Evolutionary conservation across 1,139 yeast species (phyloP), one percentile per base, ranked within the genome.

Genomic region (Magnusiomyces magnusii): DNA sequence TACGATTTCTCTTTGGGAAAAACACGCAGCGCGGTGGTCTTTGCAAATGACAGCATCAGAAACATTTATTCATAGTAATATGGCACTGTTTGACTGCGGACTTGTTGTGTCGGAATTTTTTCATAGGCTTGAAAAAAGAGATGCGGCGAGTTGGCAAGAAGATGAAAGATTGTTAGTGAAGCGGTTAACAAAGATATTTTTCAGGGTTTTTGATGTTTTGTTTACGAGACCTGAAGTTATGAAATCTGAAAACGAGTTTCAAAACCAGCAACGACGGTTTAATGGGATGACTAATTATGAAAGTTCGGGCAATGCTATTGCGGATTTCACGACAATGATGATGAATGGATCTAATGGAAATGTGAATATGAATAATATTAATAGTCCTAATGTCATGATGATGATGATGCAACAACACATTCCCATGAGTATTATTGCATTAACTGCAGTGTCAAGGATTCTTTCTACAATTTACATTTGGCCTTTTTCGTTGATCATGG

Each of bases 1-100:
- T 58, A 71, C 75, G 1, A 68, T 73, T 34, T 72, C 75, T 10
- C 64, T 75, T 57, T 73, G 76, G 73, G 76, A 73, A 56, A 74
- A 74, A 62, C 75, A 73, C 58, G 65, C 72, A 1, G 69, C 67
- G 15, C 65, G 68, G 24, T 69, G 73, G 72, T 69, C 71, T 5
- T 59, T 68, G 51, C 71, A 69, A 57, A 69, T 70, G 3, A 68
- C 73, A 10, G 71, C 70, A 25, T 62, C 66, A 27, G 73, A 73
- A 51, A 72, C 75, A 3, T 73, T 73, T 60, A 67, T 73, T 56
- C 75, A 74, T 59, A 70, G 74, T n/a, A 62, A 71, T 21, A 67
- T 73, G 54, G 68, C 75, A 1, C 62, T 73, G 21, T 71, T 74
- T 54, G 76, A 73, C 61, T 71, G 76, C 55, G 75, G 75, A 0